These are phyloP conservation scores for Aspergillus udagawae DNA, from an alignment of 2,329 filamentous ascomycete genomes.

Conservation along the genomic window DNA sequence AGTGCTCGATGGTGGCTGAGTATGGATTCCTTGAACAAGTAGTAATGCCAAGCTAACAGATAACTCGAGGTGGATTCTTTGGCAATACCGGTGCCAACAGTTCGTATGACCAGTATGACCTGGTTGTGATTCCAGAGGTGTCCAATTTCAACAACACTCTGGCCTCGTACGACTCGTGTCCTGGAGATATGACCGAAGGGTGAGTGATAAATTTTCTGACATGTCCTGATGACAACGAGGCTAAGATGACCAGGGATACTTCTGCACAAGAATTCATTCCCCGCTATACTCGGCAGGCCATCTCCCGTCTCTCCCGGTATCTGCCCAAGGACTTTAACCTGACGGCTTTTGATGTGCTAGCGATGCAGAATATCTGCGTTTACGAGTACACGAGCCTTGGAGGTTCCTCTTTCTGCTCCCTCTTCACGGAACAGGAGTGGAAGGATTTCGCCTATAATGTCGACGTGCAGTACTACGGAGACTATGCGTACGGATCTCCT, in stretches of 20 bases:
- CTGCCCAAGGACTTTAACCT: constrained; percentile 59
- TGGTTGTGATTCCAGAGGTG: constrained; percentile 51
- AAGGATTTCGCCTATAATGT: constrained; percentile 66
- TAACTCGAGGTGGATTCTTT: constrained; percentile 26
- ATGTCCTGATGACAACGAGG: neutral
- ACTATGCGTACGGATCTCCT: constrained; percentile 60
- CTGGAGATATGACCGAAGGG: constrained; percentile 31
- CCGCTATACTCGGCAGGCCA: neutral
- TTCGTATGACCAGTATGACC: constrained; percentile 32
- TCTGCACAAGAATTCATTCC: neutral
- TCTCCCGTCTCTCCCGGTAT: neutral
- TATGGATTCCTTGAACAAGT: constrained; percentile 40
- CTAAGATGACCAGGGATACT: neutral
- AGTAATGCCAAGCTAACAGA: constrained; percentile 31
- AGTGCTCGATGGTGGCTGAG: constrained; percentile 44
- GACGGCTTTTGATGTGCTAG: constrained; percentile 61
- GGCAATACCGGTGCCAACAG: constrained; percentile 23
- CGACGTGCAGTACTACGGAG: constrained; percentile 62
- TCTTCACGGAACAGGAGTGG: constrained; percentile 76
- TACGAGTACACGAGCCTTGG: constrained; percentile 77
- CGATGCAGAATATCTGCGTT: constrained; percentile 68
- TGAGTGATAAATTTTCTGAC: constrained; percentile 1
- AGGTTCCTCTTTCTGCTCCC: constrained; percentile 67
- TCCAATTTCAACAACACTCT: constrained; percentile 52
- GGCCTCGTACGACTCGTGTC: constrained; percentile 50